A percentile compares a stretch with the other conserved stretches of the same genome.
Evolutionary conservation across 768 basidiomycete genomes (phyloP).

Genomic region (Termitomyces sp.): DNA sequence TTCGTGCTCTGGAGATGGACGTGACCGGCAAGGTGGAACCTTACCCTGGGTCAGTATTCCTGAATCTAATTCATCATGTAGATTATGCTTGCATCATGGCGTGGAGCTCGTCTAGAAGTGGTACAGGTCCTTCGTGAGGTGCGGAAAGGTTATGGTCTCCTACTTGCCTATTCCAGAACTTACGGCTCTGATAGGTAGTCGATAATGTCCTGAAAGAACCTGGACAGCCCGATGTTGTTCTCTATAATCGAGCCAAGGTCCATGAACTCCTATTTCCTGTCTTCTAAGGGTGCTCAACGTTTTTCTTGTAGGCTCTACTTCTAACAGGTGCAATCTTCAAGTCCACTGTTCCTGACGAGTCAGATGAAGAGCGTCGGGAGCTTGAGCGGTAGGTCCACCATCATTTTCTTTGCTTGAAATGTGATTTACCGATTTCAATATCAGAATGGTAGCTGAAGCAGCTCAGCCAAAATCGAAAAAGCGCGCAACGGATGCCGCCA

Average conservation of each 20-base stretch:
- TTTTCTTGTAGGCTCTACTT: conserved; percentile 62
- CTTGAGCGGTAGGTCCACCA: conserved; percentile 71
- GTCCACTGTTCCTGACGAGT: conserved; percentile 76
- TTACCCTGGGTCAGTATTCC: not conserved
- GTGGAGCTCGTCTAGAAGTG: conserved; percentile 94
- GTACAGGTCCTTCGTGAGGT: conserved; percentile 80
- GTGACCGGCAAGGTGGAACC: conserved; percentile 82
- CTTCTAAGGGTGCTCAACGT: not conserved
- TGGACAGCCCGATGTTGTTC: conserved; percentile 60
- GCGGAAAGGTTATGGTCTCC: not conserved
- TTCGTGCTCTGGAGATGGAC: conserved; percentile 85
- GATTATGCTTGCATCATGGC: conserved; percentile 97
- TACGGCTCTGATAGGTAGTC: conserved; percentile 44
- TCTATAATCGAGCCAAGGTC: conserved; percentile 85
- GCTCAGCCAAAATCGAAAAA: conserved; percentile 70
- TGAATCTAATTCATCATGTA: conserved; percentile 19
- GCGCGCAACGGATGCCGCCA: conserved; percentile 25
- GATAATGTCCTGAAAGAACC: conserved; percentile 85
- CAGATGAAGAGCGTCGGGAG: conserved; percentile 90
- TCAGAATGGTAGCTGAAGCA: conserved; percentile 83
- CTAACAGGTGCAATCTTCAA: conserved; percentile 91
- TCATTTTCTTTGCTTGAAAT: not conserved
- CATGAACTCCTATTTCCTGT: conserved; percentile 7
- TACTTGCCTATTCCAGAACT: not conserved
- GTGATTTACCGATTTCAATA: conserved; percentile 1